Evolutionary conservation across 2,329 filamentous ascomycete genomes (phyloP), one percentile per base, ranked within the genome.

Genomic region (Epichloe typhina): DNA sequence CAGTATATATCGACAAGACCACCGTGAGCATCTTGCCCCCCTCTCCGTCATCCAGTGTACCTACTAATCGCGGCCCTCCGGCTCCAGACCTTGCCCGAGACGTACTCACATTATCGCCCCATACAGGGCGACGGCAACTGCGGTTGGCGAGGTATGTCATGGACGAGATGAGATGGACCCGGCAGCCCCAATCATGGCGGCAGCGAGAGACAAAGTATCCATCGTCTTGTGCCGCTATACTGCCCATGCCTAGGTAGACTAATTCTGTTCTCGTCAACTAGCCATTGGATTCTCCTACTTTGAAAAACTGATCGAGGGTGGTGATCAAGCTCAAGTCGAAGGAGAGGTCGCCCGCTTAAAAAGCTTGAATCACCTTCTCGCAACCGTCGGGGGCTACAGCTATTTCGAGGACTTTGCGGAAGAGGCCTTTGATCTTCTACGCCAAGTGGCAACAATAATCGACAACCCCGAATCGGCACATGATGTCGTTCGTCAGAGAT

Each of bases 61-160:
- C 40, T 50, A 33, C 48, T 50, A 6, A 47, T 8, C 21, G 21
- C 13, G 37, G 47, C 49, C 47, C 52, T 59, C 51, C 61, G 49
- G 17, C 49, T 31, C 23, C 58, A 95, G 89, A 77, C 83, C 19
- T 76, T 98, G 50, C 85, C 89, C 6, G 76, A 83, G 59, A 88
- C 84, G 51, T 95, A 95, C 66, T 86, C 88, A 19, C 83, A 89
- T 64, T 95, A 91, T 64, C 87, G 93, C 50, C 84, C 84, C 11
- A 82, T 95, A 65, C 83, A 86, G 67, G 91, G 93, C 49, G 91
- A 97, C 69, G 93, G 93, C 53, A 94, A 95, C 65, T 97, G 93
- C 69, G 93, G 91, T 61, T 97, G 93, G 91, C 81, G 91, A 84
- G 93, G 91, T 96, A 76, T 73, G 83, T 71, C 40, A 26, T 21